Evolutionary conservation across 441 rosid genomes (phyloP).

Genomic region (Macaranga tanarius): DNA sequence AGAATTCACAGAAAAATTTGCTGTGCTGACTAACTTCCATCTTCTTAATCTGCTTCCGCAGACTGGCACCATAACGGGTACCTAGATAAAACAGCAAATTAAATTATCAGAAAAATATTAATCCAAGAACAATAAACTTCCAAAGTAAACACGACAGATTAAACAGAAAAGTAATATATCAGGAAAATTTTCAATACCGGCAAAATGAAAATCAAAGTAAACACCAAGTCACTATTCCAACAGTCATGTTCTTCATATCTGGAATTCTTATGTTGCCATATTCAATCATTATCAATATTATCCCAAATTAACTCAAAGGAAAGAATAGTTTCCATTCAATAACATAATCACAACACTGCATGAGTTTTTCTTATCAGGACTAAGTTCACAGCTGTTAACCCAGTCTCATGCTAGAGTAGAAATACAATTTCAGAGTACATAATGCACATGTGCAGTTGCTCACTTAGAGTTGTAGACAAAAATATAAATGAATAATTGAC

Average conservation of each 20-base stretch:
- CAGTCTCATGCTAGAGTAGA: not conserved
- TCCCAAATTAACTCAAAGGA: not conserved
- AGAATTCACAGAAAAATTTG: slow-evolving; percentile 95
- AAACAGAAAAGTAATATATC: not conserved
- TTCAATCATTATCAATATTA: not conserved
- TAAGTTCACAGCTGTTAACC: not conserved
- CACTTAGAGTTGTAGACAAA: not conserved
- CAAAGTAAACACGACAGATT: not conserved
- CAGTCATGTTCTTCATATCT: not conserved
- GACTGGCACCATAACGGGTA: slow-evolving; percentile 93
- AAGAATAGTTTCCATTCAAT: not conserved
- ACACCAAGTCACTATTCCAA: too few species aligned
- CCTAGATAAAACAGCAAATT: slow-evolving; percentile 37
- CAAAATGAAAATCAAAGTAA: not conserved
- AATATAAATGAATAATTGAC: not conserved
- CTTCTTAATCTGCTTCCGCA: slow-evolving; percentile 95
- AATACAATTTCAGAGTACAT: not conserved
- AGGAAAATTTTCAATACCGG: not conserved
- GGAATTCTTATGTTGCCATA: not conserved
- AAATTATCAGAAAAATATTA: not conserved
- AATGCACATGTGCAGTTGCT: not conserved
- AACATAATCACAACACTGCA: not conserved
- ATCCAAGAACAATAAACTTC: too few species aligned
- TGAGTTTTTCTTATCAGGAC: not conserved
- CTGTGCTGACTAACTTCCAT: slow-evolving; percentile 92